These are phyloP conservation scores for Fraxinus quadrangulata DNA, from an alignment of 257 asterid species.

Conservation along the genomic window DNA sequence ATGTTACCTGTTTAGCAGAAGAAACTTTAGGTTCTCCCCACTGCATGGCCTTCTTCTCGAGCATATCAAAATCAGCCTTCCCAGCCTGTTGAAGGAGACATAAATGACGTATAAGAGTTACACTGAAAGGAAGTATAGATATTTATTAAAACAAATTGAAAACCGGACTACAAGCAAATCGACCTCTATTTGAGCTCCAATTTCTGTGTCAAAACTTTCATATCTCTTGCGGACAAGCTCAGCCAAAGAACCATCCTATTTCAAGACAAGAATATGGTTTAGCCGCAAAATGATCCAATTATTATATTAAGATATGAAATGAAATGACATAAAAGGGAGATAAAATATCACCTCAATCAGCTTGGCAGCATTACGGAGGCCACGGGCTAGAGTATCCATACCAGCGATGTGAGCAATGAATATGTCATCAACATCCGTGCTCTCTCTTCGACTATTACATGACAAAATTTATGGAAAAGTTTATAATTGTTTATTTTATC, in stretches of 20 bases:
- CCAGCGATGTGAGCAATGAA: slow-evolving; percentile 94
- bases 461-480: not conserved
- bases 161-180: not conserved
- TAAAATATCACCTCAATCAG: slow-evolving; percentile 58
- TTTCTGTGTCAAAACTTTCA: slow-evolving; percentile 75
- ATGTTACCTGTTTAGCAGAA: slow-evolving; percentile 86
- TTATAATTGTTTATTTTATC: not conserved
- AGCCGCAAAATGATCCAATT: not conserved
- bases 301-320: not conserved
- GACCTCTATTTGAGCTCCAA: slow-evolving; percentile 88
- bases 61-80: slow-evolving; percentile 76
- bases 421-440: slow-evolving; percentile 93
- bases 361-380: slow-evolving; percentile 89
- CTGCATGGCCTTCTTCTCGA: slow-evolving; percentile 81
- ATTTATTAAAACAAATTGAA: not conserved
- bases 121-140: not conserved
- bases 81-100: slow-evolving; percentile 60
- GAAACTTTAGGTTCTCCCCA: slow-evolving; percentile 88
- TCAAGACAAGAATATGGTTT: slow-evolving; percentile 1
- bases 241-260: slow-evolving; percentile 69
- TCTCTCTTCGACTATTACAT: slow-evolving; percentile 80
- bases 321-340: not conserved
- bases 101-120: not conserved
- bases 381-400: slow-evolving; percentile 95
- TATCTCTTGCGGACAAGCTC: slow-evolving; percentile 85